Evolutionary conservation across 2,329 filamentous ascomycete species (phyloP), one percentile per base, ranked within the genome.

Genomic region (Colletotrichum higginsianum): DNA sequence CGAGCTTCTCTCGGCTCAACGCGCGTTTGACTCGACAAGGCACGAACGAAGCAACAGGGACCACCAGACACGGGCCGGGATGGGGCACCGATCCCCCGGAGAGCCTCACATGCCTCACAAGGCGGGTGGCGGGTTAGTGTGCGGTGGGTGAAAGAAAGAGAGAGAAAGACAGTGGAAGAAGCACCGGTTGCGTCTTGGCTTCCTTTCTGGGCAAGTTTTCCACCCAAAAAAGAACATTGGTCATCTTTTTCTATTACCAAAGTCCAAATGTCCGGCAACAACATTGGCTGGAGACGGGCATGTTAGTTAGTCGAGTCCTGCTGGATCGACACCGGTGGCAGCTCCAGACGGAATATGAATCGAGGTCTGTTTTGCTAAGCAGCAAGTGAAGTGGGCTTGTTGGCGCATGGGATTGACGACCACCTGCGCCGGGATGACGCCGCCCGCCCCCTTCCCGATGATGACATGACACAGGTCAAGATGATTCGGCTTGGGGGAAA

Each of bases 151-250:
- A 30, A 30, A 30, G 30, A 30, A 30, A 30, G 30, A 30, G 30
- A 30, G 30, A 7, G 30, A 30, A 30, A 30, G 30, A 30, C 1
- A 30, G 30, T 9, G 30, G 30, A 13, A 21, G 47, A 52, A 38
- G 66, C 66, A 68, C 60, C 52, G 52, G n/a, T 46, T 72, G 69
- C 58, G 66, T 35, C 69, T 72, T 70, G 69, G 69, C 69, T 72
- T 53, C 69, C 66, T 26, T 67, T 71, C 57, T 71, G 42, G 64
- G 67, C 67, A 2, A 67, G 21, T 35, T 38, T 55, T 30, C 52
- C 26, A 55, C 30, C 16, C 2, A 7, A 1, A 30, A 30, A 9
- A 30, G 1, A 16, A 16, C 15, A n/a, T 53, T 40, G 57, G 64
- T 42, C 63, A 56, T 26, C 21, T 40, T 35, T 42, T 11, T n/a